Evolutionary conservation across 2,329 filamentous ascomycete species (phyloP), one percentile per base, ranked within the genome.

Genomic region (Plenodomus lindquistii): DNA sequence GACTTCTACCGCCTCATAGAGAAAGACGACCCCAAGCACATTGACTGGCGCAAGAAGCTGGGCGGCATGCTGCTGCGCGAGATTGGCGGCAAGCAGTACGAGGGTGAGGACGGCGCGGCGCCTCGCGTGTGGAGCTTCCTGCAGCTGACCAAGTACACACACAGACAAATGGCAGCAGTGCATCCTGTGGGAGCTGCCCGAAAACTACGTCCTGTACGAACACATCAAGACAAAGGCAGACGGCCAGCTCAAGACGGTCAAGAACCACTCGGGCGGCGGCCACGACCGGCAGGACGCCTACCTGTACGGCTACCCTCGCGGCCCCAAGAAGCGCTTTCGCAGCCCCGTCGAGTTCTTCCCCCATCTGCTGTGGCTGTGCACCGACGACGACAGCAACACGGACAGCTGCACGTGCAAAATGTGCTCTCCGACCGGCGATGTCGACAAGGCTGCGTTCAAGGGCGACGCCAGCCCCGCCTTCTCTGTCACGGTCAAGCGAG

Each of bases 261-360:
- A 78, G 66, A 79, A 75, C 42, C 74, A 79, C 62, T 77, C 75
- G 6, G 75, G 73, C 29, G 79, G 77, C 27, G 76, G 74, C 10
- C 79, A 78, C 52, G 79, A 82, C 60, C 71, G 81, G 45, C 79
- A 82, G 57, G 82, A 85, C 61, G 80, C 80, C 24, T 85, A 84
- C 55, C 73, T 85, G 5, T 85, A 84, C 62, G 82, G 82, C 17
- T 81, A 85, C 60, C 82, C 81, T 2, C 70, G 75, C 38, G 82
- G 81, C 15, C 74, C 78, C 16, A 79, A 77, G 64, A 84, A 83
- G 67, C 75, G 81, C 40, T 85, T 79, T 62, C 70, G 82, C 45
- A 84, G 81, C 59, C 81, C 82, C 0, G 76, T 76, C 42, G 82
- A 85, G 53, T 85, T 85, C 71, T 82, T 83, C 52, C 81, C 80